Conservation (phyloP, 192 early-diverging fungal species). For the Chytriomyces hyalinus region DNA sequence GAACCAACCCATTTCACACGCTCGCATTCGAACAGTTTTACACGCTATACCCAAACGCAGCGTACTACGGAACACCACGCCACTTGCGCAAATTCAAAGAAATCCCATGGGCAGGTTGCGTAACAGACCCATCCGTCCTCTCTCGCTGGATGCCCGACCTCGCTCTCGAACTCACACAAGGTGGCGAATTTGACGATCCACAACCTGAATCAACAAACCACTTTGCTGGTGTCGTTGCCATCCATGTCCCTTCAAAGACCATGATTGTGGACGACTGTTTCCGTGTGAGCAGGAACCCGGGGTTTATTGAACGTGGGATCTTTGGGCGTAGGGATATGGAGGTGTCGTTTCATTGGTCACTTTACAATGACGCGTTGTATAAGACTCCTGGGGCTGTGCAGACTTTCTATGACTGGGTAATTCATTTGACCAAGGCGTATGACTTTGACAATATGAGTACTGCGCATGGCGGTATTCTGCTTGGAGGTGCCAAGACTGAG, state of each 20-base stretch:
- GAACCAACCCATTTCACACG: slow-evolving; percentile 38
- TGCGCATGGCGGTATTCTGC: slow-evolving; percentile 29
- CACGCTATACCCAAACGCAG: slow-evolving; percentile 23
- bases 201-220: slow-evolving; percentile 28
- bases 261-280: slow-evolving; percentile 28
- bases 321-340: slow-evolving; percentile 21
- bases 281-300: slow-evolving; percentile 2
- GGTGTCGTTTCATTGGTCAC: slow-evolving; percentile 30
- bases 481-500: slow-evolving; percentile 25
- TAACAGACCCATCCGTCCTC: slow-evolving; percentile 5
- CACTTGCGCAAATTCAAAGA: slow-evolving; percentile 24
- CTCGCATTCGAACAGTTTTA: slow-evolving; percentile 30
- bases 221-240: slow-evolving; percentile 28
- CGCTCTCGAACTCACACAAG: slow-evolving; percentile 22
- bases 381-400: slow-evolving; percentile 16
- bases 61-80: slow-evolving; percentile 37
- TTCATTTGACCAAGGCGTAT: slow-evolving; percentile 27
- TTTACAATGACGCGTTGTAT: slow-evolving; percentile 7
- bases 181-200: slow-evolving; percentile 31
- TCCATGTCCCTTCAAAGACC: slow-evolving; percentile 7
- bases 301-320: neutral
- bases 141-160: slow-evolving; percentile 21
- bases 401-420: slow-evolving; percentile 27
- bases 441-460: slow-evolving; percentile 37
- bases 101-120: slow-evolving; percentile 32